Conservation (phyloP, 257 asterid genomes). For the Lycium barbarum region DNA sequence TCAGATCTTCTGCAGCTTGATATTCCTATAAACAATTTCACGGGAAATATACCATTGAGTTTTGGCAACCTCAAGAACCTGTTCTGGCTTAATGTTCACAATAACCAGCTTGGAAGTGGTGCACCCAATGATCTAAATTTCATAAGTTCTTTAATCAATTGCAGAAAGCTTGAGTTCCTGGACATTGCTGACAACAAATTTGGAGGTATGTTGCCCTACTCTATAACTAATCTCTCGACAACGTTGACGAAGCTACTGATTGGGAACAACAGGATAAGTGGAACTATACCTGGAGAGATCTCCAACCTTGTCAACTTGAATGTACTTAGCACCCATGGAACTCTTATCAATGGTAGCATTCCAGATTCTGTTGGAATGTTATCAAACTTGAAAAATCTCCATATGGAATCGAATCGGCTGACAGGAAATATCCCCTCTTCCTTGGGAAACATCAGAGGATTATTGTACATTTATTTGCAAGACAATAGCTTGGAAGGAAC, state of each 20-base stretch:
- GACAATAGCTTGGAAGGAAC: conserved; percentile 53
- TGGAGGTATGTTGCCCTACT: conserved; percentile 49
- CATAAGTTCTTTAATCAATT: conserved; percentile 46
- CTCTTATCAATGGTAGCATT: conserved; percentile 46
- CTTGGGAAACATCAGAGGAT: conserved; percentile 47
- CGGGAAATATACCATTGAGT: conserved; percentile 46
- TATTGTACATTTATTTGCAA: conserved; percentile 39
- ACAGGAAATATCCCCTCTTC: conserved; percentile 50
- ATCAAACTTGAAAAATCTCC: conserved; percentile 40
- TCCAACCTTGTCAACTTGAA: conserved; percentile 46
- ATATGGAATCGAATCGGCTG: conserved; percentile 46
- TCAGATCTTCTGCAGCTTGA: conserved; percentile 47
- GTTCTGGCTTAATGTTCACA: conserved; percentile 35
- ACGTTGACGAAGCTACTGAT: conserved; percentile 43
- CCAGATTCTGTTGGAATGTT: conserved; percentile 56
- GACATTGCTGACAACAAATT: conserved; percentile 43
- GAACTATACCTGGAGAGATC: conserved; percentile 51
- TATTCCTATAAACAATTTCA: conserved; percentile 46
- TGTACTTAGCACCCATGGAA: conserved; percentile 37
- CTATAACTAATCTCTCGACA: conserved; percentile 49
- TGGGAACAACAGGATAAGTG: conserved; percentile 43
- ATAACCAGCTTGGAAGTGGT: conserved; percentile 46
- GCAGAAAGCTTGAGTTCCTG: conserved; percentile 46
- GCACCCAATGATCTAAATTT: conserved; percentile 44
- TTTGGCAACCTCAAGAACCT: conserved; percentile 46